Evolutionary conservation across 257 asterid species (phyloP), one percentile per base, ranked within the genome.

Genomic region (Solanum chilense): DNA sequence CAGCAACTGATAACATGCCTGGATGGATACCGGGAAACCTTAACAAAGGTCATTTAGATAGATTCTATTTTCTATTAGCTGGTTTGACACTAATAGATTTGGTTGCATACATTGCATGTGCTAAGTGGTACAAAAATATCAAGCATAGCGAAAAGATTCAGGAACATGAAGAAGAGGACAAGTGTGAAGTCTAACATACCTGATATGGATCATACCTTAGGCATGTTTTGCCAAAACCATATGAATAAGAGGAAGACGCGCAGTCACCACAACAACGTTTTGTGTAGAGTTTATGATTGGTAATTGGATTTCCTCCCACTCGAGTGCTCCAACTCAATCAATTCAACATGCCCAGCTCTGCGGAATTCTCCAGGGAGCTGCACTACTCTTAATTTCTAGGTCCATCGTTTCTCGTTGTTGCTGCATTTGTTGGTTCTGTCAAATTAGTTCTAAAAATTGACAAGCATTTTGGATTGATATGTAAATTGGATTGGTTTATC

Each of bases 11-110:
- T 68, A 91, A 92, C 74, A 92, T 92, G 97, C 96, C 96, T 0
- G 99, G 99, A 49, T 97, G 99, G 99, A 97, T 97, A 66, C 99
- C 99, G 0, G 93, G 94, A 21, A 95, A 97, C 92, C 98, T 95
- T 12, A 95, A 97, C 92, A 91, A 88, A 82, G 99, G 99, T 1
- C 99, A 96, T 87, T 86, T 97, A 1, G 99, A 97, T 86, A 82
- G 94, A 80, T 96, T 97, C 77, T 97, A 92, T 87, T 97, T 96
- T 49, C 96, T 97, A 68, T 88, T 97, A 70, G 99, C 98, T 31
- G 97, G 94, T 6, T 76, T 96, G 76, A 97, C 99, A 4, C 91
- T 92, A 12, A 12, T 94, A 11, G 94, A 97, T 90, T 89, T 97
- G 88, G 89, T 90, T 11, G 77, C 95, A 29, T 97, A 97, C 66